phyloP scores from a whole-genome alignment of 108 stramenopile species.

The Epithemia pelagica region DNA sequence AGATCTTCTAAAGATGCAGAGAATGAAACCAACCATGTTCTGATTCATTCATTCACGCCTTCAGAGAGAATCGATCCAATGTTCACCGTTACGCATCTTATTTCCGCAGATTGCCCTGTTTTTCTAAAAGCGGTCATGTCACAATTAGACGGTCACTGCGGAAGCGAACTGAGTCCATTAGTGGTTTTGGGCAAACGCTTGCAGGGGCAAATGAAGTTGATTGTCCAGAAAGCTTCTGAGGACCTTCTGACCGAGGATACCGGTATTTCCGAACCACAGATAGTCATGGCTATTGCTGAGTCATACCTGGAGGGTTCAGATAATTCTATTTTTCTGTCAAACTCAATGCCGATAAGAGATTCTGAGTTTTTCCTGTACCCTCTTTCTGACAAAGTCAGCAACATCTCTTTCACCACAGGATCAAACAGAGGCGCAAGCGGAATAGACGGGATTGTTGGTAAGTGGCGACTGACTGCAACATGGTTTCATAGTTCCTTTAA shows the following conservation, averaged over 20 bases:
- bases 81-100: slow-evolving; percentile 56
- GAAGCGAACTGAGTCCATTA: slow-evolving; percentile 58
- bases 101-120: slow-evolving; percentile 39
- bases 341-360: slow-evolving; percentile 92
- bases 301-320: slow-evolving; percentile 17
- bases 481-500: too few relatives aligned
- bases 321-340: slow-evolving; percentile 58
- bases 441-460: slow-evolving; percentile 91
- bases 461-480: too few relatives aligned
- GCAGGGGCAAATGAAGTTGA: slow-evolving; percentile 43
- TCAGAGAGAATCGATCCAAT: slow-evolving; percentile 61
- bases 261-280: slow-evolving; percentile 67
- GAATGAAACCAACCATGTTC: slow-evolving; percentile 32
- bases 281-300: slow-evolving; percentile 58
- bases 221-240: slow-evolving; percentile 39
- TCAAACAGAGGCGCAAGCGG: slow-evolving; percentile 91
- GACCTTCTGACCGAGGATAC: neutral
- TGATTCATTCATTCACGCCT: slow-evolving; percentile 58
- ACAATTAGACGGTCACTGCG: slow-evolving; percentile 1
- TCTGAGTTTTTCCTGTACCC: slow-evolving; percentile 85
- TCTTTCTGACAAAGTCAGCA: slow-evolving; percentile 8
- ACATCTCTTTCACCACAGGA: slow-evolving; percentile 26
- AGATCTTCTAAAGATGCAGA: slow-evolving; percentile 18
- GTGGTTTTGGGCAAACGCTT: slow-evolving; percentile 49
- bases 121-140: slow-evolving; percentile 32